phyloP scores from a whole-genome alignment of 1,284 basidiomycete genomes.

The Vanrija sp. region DNA sequence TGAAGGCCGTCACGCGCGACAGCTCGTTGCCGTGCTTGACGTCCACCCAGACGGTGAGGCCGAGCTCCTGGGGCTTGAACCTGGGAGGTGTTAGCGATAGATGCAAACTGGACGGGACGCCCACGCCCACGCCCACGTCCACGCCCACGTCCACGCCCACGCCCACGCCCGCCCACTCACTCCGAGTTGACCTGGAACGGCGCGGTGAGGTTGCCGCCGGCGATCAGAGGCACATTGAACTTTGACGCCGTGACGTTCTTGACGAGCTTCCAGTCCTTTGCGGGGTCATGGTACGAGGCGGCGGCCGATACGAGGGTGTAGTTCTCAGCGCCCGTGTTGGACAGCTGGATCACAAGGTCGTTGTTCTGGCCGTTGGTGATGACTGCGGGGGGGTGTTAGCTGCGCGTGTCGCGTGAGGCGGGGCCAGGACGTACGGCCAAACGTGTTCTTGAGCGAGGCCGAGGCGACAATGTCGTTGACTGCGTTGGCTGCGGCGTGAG shows the following conservation, averaged over 20 bases:
- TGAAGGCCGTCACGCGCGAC: conserved; percentile 63
- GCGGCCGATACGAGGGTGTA: conserved; percentile 67
- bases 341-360: conserved; percentile 61
- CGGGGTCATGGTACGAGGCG: conserved; percentile 68
- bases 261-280: conserved; percentile 62
- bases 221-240: conserved; percentile 60
- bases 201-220: conserved; percentile 64
- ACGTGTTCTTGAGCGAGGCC: conserved; percentile 73
- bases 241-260: conserved; percentile 60
- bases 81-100: conserved; percentile 41
- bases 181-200: conserved; percentile 79
- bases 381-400: conserved; percentile 53
- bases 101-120: too few species aligned
- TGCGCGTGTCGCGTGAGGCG: background rate
- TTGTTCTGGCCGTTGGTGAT: conserved; percentile 83
- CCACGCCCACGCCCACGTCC: too few species aligned
- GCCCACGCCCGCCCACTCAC: conserved; percentile 54
- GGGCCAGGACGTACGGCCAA: conserved; percentile 63
- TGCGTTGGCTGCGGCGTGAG: background rate
- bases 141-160: too few species aligned
- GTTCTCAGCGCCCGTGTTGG: conserved; percentile 72
- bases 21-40: conserved; percentile 31
- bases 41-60: conserved; percentile 69
- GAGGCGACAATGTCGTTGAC: conserved; percentile 57
- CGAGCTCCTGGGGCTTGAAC: conserved; percentile 65